phyloP scores from a whole-genome alignment of 768 basidiomycete species.

The Tricholoma terreum region DNA sequence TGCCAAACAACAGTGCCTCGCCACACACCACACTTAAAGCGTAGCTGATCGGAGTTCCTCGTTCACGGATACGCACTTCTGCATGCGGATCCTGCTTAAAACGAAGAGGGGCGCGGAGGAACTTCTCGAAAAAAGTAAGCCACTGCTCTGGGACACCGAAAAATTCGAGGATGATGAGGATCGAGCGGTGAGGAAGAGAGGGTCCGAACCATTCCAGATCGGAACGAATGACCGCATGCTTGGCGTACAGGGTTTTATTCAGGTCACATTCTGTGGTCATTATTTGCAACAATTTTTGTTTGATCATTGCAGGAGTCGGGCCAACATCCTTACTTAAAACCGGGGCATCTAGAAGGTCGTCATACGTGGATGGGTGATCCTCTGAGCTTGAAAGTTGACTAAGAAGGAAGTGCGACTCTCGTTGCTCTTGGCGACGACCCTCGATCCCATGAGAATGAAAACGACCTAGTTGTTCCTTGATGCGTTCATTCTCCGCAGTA shows the following conservation, averaged over 20 bases:
- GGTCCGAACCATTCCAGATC: slow-evolving; percentile 45
- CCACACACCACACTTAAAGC: slow-evolving; percentile 39
- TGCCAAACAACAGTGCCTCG: slow-evolving; percentile 39
- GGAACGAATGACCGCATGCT: slow-evolving; percentile 36
- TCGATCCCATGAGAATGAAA: slow-evolving; percentile 22
- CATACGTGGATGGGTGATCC: slow-evolving; percentile 9
- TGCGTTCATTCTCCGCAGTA: slow-evolving; percentile 14
- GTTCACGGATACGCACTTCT: slow-evolving; percentile 30
- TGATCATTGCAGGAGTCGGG: slow-evolving; percentile 19
- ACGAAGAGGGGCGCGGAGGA: slow-evolving; percentile 13
- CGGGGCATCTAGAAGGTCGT: slow-evolving; percentile 31
- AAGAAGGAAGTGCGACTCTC: slow-evolving; percentile 29
- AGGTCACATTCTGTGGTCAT: slow-evolving; percentile 40
- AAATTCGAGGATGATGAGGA: slow-evolving; percentile 37
- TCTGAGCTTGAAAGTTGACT: slow-evolving; percentile 29
- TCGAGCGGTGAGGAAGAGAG: slow-evolving; percentile 39
- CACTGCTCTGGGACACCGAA: slow-evolving; percentile 37
- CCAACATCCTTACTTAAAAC: slow-evolving; percentile 12
- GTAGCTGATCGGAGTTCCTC: slow-evolving; percentile 44
- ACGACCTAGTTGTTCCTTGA: slow-evolving; percentile 18
- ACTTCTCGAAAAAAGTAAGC: slow-evolving; percentile 26
- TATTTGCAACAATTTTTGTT: slow-evolving; percentile 38
- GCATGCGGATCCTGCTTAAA: slow-evolving; percentile 11
- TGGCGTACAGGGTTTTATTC: slow-evolving; percentile 32
- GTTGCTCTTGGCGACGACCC: slow-evolving; percentile 20